Evolutionary conservation across 306 rosid species (phyloP), one percentile per base, ranked within the genome.

Genomic region (Psophocarpus tetragonolobus): DNA sequence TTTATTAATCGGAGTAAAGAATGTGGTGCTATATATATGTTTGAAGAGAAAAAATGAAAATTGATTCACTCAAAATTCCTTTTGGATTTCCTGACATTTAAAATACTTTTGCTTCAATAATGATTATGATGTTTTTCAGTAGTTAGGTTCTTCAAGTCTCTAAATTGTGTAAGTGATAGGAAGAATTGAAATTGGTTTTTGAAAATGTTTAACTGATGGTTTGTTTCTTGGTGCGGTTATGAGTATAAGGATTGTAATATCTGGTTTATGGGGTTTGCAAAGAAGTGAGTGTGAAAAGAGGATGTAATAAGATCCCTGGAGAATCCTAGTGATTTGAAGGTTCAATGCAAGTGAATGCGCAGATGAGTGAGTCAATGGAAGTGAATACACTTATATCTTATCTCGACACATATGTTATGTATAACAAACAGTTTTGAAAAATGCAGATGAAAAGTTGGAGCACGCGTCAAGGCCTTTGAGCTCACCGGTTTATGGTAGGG

Each of bases 271-370:
- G 47, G 60, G 11, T 69, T 10, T 11, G 9, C 29, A 69, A 69
- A 27, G 73, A 67, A n/a, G 5, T 5, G 42, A 30, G 12, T 12
- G n/a, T 30, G 60, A 15, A 18, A 10, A 27, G 29, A 27, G 11
- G 58, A 1, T 13, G 11, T 47, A 47, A 21, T 1, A 47, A 29
- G 20, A 71, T 71, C 23, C 18, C 21, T 18, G 18, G 12, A 15
- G 67, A 0, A 60, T 71, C 63, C 23, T 0, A 8, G 5, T 30
- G 67, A 61, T 71, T 71, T 71, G 65, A 71, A 35, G 20, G 65
- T 51, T 71, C 65, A 51, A 33, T 71, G 76, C 50, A 71, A 32
- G 76, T 71, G 76, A 41, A 18, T 32, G 63, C 8, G 18, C 75
- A 20, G 21, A 56, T 54, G 4, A 17, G 20, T 32, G 63, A 48